Evolutionary conservation across 441 rosid species (phyloP).

Genomic region (Eutrema salsugineum): DNA sequence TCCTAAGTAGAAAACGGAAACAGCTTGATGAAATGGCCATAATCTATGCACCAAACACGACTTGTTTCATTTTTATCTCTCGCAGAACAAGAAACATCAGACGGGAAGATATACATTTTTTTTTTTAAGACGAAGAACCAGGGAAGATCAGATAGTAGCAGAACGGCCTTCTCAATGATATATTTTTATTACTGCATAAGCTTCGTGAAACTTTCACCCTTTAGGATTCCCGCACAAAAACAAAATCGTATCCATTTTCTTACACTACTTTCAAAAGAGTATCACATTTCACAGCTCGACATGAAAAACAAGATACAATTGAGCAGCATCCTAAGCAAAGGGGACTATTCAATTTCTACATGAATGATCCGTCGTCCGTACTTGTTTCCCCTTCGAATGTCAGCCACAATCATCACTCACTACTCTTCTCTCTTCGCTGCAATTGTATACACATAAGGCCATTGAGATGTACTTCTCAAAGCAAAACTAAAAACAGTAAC

Average conservation of each 20-base stretch:
- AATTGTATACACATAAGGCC: conserved; percentile 21
- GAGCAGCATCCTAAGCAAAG: conserved; percentile 8
- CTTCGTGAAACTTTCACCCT: background rate
- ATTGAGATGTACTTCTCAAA: background rate
- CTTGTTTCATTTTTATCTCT: conserved; percentile 1
- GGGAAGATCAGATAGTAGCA: background rate
- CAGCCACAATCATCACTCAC: conserved; percentile 37
- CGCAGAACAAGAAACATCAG: background rate
- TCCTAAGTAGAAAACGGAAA: background rate
- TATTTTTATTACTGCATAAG: background rate
- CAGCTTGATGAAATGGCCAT: background rate
- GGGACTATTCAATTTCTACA: conserved; percentile 8
- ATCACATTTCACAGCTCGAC: background rate
- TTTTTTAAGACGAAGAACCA: background rate
- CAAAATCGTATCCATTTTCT: background rate
- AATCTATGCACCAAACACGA: background rate
- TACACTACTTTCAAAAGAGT: conserved; percentile 7
- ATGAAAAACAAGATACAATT: conserved; percentile 1
- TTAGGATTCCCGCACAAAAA: background rate
- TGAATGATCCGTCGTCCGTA: conserved; percentile 1
- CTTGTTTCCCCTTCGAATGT: conserved; percentile 22
- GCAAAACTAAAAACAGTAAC: conserved; percentile 4
- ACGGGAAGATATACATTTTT: background rate
- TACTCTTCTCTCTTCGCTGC: conserved; percentile 55
- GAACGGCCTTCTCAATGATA: background rate